These are phyloP conservation scores for Boletus pseudo-olivaceus DNA, from an alignment of 768 basidiomycete species.

Conservation along the genomic window DNA sequence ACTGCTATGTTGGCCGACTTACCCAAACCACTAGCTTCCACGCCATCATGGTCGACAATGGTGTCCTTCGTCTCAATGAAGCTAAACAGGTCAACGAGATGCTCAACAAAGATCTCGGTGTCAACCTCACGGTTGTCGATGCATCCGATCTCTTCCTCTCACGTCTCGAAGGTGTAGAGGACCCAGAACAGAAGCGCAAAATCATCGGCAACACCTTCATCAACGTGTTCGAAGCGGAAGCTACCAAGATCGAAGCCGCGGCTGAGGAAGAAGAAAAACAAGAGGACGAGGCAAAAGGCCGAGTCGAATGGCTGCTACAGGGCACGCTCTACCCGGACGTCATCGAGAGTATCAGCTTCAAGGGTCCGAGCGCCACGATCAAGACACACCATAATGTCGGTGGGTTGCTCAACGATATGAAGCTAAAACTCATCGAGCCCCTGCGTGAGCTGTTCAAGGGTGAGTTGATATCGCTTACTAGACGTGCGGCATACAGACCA, in stretches of 20 bases:
- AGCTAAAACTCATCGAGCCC: slow-evolving; percentile 97
- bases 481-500: not conserved
- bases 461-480: slow-evolving; percentile 29
- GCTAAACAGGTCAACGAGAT: slow-evolving; percentile 88
- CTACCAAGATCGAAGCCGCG: slow-evolving; percentile 77
- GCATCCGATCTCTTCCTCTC: slow-evolving; percentile 91
- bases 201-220: slow-evolving; percentile 99
- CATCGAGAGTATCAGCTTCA: slow-evolving; percentile 99
- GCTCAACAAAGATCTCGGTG: slow-evolving; percentile 90
- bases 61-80: slow-evolving; percentile 90
- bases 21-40: slow-evolving; percentile 66
- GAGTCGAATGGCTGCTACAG: slow-evolving; percentile 95
- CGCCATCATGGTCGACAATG: slow-evolving; percentile 99
- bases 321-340: slow-evolving; percentile 99
- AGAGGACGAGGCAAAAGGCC: slow-evolving; percentile 74
- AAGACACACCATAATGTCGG: slow-evolving; percentile 99
- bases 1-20: not conserved
- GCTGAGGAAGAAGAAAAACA: slow-evolving; percentile 72
- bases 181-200: slow-evolving; percentile 95
- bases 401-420: slow-evolving; percentile 95
- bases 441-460: slow-evolving; percentile 98
- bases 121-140: slow-evolving; percentile 94
- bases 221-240: slow-evolving; percentile 95
- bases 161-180: slow-evolving; percentile 86
- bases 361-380: slow-evolving; percentile 97